Base-by-base conservation (phyloP, 2,329 filamentous ascomycete genomes). In the Aspergillus melleus region DNA sequence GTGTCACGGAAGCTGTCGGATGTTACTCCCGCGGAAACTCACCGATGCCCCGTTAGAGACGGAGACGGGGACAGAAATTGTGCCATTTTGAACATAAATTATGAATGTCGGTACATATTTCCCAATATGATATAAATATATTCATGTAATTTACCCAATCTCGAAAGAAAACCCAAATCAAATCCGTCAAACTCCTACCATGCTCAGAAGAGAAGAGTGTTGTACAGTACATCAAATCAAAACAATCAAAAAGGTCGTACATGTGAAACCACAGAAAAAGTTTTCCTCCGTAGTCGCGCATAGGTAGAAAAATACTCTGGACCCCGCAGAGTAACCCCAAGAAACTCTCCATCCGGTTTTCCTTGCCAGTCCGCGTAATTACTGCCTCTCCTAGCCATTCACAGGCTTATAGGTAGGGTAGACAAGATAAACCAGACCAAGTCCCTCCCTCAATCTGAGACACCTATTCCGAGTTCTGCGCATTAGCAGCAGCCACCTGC, bases 181-280 rank as follows among this genome's bases (percentile, higher is more conserved):
- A 53, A 52, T 16, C 36, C 36, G 24, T 51, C 32, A 73, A 36
- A 72, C 70, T 66, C 70, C 72, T 14, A 60, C 58, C 52, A 69
- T 72, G 68, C 67, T 62, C 64, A 71, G 67, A 46, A 46, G 44
- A 73, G 70, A 61, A 72, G 71, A 70, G 69, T 74, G 64, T 70
- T 70, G 64, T 73, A 72, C 69, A 73, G 64, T 73, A 72, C 69
- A 73, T 16, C 64, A 36, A 60, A 73, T 16, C 64, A 36, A 60
- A 53, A 29, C 53, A 58, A 53, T 53, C 39, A 55, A 61, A 53
- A 36, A 61, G 14, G 16, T 55, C 55, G 55, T 65, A 66, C 62
- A 67, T 54, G 55, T 63, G 62, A 61, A 64, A 67, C 61, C 50
- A 49, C 46, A 53, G 22, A 49, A 24, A 47, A 6, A 53, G 36